A percentile compares a stretch with the other conserved stretches of the same genome.
phyloP scores from a whole-genome alignment of 768 basidiomycete species.

The Psilocybe cyanescens region DNA sequence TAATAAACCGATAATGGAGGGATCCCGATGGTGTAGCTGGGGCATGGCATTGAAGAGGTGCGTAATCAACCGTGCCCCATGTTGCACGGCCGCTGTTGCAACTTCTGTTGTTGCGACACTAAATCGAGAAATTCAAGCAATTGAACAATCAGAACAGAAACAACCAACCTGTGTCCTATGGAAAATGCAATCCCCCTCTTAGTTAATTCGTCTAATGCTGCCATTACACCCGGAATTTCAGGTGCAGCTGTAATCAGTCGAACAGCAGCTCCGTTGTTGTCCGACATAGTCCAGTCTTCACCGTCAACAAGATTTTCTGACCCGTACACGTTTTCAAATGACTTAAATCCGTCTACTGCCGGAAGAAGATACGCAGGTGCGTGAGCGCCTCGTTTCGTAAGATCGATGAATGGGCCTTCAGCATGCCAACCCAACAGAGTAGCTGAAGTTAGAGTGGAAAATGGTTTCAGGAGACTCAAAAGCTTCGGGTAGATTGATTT shows the following conservation, averaged over 20 bases:
- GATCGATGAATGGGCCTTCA: constrained; percentile 88
- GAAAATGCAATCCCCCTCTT: constrained; percentile 76
- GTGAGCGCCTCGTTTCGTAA: constrained; percentile 85
- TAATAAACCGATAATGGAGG: constrained; percentile 87
- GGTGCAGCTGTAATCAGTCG: constrained; percentile 88
- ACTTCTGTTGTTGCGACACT: constrained; percentile 78
- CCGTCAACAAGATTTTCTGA: constrained; percentile 60
- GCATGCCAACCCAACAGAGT: constrained; percentile 86
- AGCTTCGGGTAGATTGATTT: constrained; percentile 74
- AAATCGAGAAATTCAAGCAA: constrained; percentile 10
- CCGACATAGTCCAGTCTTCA: constrained; percentile 70
- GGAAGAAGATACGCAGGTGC: constrained; percentile 64
- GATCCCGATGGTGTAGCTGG: constrained; percentile 87
- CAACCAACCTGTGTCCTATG: constrained; percentile 83
- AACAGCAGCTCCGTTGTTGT: constrained; percentile 53
- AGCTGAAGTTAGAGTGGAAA: constrained; percentile 55
- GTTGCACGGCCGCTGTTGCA: constrained; percentile 69
- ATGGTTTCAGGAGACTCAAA: constrained; percentile 68
- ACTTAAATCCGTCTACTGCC: constrained; percentile 63
- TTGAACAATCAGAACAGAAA: not conserved
- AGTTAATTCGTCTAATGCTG: constrained; percentile 59
- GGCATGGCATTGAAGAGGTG: constrained; percentile 96
- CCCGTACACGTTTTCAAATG: constrained; percentile 80
- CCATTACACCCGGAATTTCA: constrained; percentile 83
- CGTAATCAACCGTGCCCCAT: constrained; percentile 85